These are phyloP conservation scores for Cicer judaicum DNA, from an alignment of 306 rosid genomes.

Conservation along the genomic window DNA sequence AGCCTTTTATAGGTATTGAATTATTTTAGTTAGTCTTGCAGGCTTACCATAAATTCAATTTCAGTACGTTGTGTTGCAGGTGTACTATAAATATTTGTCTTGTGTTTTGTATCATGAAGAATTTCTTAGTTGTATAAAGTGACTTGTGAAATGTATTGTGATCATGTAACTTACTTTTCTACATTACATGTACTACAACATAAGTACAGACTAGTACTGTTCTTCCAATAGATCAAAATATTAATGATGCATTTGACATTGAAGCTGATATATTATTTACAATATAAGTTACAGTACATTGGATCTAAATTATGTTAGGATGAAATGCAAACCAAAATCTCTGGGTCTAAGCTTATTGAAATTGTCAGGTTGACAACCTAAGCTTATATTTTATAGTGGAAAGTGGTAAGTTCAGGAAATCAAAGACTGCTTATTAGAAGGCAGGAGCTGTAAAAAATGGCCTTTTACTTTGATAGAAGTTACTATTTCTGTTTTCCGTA, in stretches of 20 bases:
- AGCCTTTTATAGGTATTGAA: background rate
- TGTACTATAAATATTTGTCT: background rate
- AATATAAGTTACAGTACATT: background rate
- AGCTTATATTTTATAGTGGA: background rate
- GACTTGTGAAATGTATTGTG: too few relatives aligned
- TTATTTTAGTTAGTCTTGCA: background rate
- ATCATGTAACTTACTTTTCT: too few relatives aligned
- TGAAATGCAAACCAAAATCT: too few relatives aligned
- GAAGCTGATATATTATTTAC: background rate
- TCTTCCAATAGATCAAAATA: background rate
- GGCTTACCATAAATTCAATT: background rate
- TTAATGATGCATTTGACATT: background rate
- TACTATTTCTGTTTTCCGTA: background rate
- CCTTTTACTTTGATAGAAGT: background rate
- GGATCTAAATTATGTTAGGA: background rate
- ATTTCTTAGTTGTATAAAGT: background rate
- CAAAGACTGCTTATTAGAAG: background rate
- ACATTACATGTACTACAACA: background rate
- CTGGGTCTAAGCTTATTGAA: background rate
- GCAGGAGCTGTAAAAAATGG: background rate
- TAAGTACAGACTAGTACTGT: background rate
- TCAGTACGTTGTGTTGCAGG: constrained; percentile 1
- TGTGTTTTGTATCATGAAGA: constrained; percentile 1
- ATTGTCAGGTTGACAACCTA: constrained; percentile 3
- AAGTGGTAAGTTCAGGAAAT: background rate